phyloP scores from a whole-genome alignment of 495 filamentous ascomycete species.

The Evernia prunastri region DNA sequence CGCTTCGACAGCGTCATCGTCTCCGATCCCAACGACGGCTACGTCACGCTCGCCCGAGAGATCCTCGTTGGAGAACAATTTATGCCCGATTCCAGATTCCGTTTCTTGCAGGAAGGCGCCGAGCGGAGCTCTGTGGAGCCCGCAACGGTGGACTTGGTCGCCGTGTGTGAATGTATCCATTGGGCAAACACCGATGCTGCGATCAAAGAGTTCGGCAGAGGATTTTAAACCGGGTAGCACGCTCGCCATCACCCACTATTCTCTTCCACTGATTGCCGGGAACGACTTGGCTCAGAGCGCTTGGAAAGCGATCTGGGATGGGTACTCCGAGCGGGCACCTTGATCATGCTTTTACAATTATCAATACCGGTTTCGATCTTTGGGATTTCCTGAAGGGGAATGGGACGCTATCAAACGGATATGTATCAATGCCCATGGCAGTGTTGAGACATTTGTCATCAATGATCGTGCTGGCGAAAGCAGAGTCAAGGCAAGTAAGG shows the following conservation, averaged over 20 bases:
- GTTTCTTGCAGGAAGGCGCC: conserved; percentile 26
- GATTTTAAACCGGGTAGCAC: too few species aligned
- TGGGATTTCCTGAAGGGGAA: conserved; percentile 20
- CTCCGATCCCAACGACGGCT: conserved; percentile 31
- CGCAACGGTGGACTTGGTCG: conserved; percentile 24
- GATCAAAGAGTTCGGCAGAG: conserved; percentile 9
- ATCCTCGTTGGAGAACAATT: conserved; percentile 11
- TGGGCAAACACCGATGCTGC: conserved; percentile 20
- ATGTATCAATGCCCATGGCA: conserved; percentile 24
- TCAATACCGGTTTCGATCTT: too few species aligned
- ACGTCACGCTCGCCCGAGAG: conserved; percentile 22
- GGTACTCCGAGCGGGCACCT: too few species aligned
- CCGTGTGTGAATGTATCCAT: conserved; percentile 30
- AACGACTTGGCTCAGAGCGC: too few species aligned
- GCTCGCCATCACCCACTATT: too few species aligned
- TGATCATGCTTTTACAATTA: too few species aligned
- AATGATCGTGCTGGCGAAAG: conserved; percentile 14
- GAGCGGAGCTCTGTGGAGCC: conserved; percentile 27
- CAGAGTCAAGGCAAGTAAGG: conserved; percentile 14
- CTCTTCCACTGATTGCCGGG: too few species aligned
- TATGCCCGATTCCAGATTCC: conserved; percentile 25
- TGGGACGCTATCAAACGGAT: conserved; percentile 25
- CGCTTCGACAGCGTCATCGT: conserved; percentile 26
- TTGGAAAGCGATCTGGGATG: too few species aligned
- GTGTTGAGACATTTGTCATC: conserved; percentile 16